A percentile compares a stretch with the other conserved stretches of the same genome.
phyloP scores from a whole-genome alignment of 1,139 yeast species.

The Zygosaccharomyces sapae region DNA sequence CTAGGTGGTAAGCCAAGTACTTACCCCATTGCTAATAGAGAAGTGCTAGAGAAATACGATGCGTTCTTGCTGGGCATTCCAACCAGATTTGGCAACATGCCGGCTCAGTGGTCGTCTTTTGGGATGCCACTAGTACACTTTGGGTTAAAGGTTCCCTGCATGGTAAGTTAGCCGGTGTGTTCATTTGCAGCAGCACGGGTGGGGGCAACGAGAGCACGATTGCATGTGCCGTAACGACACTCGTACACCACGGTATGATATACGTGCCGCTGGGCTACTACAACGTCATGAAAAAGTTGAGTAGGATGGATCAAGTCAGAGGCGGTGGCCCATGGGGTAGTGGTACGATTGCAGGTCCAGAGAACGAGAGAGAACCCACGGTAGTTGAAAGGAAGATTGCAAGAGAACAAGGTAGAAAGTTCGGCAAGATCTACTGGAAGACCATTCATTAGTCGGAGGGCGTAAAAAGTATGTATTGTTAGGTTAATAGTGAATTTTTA shows the following conservation, averaged over 20 bases:
- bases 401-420: constrained; percentile 53
- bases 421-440: constrained; percentile 40
- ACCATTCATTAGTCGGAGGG: not conserved
- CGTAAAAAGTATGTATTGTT: not conserved
- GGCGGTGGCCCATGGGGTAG: constrained; percentile 92
- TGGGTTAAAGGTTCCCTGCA: constrained; percentile 74
- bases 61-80: constrained; percentile 79
- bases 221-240: constrained; percentile 58
- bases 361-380: constrained; percentile 72
- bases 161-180: constrained; percentile 74
- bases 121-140: constrained; percentile 78
- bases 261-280: constrained; percentile 80
- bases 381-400: constrained; percentile 64
- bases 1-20: constrained; percentile 69
- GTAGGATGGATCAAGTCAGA: constrained; percentile 63
- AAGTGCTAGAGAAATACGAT: constrained; percentile 61
- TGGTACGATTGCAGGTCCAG: constrained; percentile 72
- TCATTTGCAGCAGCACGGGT: constrained; percentile 73
- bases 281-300: constrained; percentile 52
- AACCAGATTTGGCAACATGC: constrained; percentile 76
- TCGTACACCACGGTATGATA: constrained; percentile 76
- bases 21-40: constrained; percentile 63
- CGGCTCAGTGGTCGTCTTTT: constrained; percentile 80
- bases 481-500: not conserved
- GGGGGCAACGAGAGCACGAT: constrained; percentile 80